phyloP scores from a whole-genome alignment of 495 filamentous ascomycete species.

The Aspergillus affinis region DNA sequence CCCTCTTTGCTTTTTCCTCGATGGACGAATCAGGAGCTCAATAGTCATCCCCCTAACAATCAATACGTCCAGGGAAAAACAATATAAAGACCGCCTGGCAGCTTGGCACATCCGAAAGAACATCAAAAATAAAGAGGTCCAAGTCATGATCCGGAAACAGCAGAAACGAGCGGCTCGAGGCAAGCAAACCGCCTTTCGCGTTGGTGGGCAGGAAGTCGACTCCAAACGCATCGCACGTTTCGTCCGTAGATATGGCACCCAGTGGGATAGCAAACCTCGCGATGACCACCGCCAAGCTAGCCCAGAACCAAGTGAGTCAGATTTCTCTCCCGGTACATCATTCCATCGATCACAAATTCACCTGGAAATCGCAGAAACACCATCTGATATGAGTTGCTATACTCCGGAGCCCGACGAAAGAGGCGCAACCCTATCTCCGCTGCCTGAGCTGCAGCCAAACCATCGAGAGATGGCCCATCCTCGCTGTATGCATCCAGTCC shows the following conservation, averaged over 20 bases:
- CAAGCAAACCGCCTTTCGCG: slow-evolving; percentile 44
- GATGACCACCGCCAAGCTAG: slow-evolving; percentile 24
- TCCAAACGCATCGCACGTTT: slow-evolving; percentile 41
- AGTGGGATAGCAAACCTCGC: slow-evolving; percentile 26
- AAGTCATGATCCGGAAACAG: slow-evolving; percentile 45
- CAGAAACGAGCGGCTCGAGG: slow-evolving; percentile 42
- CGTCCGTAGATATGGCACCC: slow-evolving; percentile 33
- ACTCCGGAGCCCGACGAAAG: slow-evolving; percentile 39
- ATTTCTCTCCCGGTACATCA: neutral
- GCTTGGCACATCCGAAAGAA: slow-evolving; percentile 47
- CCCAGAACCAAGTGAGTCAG: slow-evolving; percentile 36
- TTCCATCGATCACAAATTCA: neutral
- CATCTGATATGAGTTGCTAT: slow-evolving; percentile 45
- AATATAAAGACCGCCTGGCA: slow-evolving; percentile 48
- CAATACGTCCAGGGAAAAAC: slow-evolving; percentile 40
- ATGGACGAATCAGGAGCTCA: slow-evolving; percentile 6
- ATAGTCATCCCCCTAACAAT: slow-evolving; percentile 15
- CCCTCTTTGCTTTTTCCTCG: slow-evolving; percentile 11
- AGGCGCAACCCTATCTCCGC: slow-evolving; percentile 34
- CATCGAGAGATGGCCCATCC: slow-evolving; percentile 26
- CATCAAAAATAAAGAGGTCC: slow-evolving; percentile 45
- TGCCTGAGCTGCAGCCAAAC: slow-evolving; percentile 32
- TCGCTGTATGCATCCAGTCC: neutral
- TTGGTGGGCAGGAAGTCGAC: slow-evolving; percentile 39
- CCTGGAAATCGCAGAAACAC: slow-evolving; percentile 29